These are phyloP conservation scores for Vigna unguiculata DNA, from an alignment of 306 rosid genomes.

Conservation along the genomic window DNA sequence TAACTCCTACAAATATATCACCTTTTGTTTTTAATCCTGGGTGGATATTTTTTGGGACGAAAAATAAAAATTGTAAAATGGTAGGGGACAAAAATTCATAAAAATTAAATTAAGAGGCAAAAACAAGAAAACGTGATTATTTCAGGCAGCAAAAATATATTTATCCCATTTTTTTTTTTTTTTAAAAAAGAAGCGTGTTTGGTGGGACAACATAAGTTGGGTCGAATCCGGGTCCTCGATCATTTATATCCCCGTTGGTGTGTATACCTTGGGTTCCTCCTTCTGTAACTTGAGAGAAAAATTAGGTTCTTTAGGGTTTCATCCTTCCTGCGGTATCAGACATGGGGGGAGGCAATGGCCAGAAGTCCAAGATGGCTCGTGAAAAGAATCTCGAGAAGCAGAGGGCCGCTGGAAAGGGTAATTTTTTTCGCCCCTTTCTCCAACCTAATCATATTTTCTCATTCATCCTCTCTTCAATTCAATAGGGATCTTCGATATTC, in stretches of 20 bases:
- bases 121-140: too few relatives aligned
- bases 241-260: neutral
- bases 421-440: neutral
- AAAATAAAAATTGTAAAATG: too few relatives aligned
- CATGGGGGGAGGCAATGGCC: slow-evolving; percentile 89
- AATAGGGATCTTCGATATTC: neutral
- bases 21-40: too few relatives aligned
- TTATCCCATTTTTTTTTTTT: too few relatives aligned
- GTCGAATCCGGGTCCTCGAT: neutral
- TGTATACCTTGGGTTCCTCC: neutral
- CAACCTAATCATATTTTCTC: neutral
- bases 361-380: slow-evolving; percentile 83
- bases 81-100: too few relatives aligned
- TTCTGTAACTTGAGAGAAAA: slow-evolving; percentile 15
- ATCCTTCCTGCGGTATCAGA: slow-evolving; percentile 38
- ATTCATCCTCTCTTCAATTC: neutral
- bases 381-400: slow-evolving; percentile 76
- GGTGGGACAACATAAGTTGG: slow-evolving; percentile 8
- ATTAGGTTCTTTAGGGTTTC: slow-evolving; percentile 63
- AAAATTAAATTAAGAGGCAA: too few relatives aligned
- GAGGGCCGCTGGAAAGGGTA: slow-evolving; percentile 64
- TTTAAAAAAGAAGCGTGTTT: neutral
- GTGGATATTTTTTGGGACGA: too few relatives aligned
- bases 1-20: too few relatives aligned
- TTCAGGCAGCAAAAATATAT: too few relatives aligned